These are phyloP conservation scores for Alternaria angustiovoidea DNA, from an alignment of 2,329 filamentous ascomycete species.

Conservation along the genomic window DNA sequence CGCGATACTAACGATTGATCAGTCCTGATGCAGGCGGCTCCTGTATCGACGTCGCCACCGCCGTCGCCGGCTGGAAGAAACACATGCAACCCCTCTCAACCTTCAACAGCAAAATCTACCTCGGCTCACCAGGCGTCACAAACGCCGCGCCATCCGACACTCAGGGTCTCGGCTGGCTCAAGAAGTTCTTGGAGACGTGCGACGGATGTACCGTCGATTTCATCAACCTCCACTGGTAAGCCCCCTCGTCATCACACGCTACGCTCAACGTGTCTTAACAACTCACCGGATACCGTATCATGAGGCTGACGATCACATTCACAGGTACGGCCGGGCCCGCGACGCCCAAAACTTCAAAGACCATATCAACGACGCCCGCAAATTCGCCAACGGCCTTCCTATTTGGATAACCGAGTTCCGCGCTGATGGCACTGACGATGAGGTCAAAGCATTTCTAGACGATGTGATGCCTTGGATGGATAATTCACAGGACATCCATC, in stretches of 20 bases:
- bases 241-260: too few species aligned
- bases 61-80: constrained; percentile 25
- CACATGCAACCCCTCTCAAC: constrained; percentile 30
- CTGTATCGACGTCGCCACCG: constrained; percentile 30
- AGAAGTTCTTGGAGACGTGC: constrained; percentile 38
- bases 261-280: background rate
- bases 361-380: constrained; percentile 42
- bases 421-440: constrained; percentile 24
- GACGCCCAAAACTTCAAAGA: constrained; percentile 43
- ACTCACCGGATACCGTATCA: background rate
- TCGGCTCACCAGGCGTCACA: constrained; percentile 45
- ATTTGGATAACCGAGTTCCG: constrained; percentile 50
- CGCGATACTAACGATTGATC: background rate
- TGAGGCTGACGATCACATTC: background rate
- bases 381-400: constrained; percentile 61
- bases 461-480: constrained; percentile 47
- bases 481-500: constrained; percentile 31
- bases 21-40: constrained; percentile 27
- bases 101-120: constrained; percentile 29
- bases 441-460: constrained; percentile 34
- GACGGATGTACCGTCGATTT: constrained; percentile 46
- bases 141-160: constrained; percentile 24
- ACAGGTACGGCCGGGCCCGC: constrained; percentile 28
- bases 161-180: constrained; percentile 37
- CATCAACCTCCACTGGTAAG: constrained; percentile 44